Percentiles rank a stretch among this genome's conserved stretches.
phyloP scores from a whole-genome alignment of 345 rosid genomes.

The Lepidium africanum region DNA sequence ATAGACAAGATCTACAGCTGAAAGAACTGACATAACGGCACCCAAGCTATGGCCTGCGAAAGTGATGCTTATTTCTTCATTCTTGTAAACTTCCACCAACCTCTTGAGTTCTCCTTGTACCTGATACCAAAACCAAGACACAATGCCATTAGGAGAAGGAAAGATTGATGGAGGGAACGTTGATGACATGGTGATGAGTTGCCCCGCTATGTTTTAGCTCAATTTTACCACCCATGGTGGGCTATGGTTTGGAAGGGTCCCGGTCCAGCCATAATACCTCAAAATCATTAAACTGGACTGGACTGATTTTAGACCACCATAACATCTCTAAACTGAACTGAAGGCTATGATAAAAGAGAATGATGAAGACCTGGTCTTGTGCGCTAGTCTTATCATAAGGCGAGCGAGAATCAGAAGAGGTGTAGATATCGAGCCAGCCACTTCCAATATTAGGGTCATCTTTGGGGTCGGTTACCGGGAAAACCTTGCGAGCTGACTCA shows the following conservation, averaged over 20 bases:
- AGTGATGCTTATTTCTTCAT: conserved; percentile 59
- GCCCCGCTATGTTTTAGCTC: not conserved
- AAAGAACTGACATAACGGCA: conserved; percentile 43
- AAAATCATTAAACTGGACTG: not conserved
- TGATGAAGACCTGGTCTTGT: conserved; percentile 45
- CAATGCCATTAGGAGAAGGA: not conserved
- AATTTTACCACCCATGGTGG: not conserved
- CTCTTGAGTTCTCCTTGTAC: conserved; percentile 41
- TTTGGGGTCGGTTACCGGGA: conserved; percentile 4
- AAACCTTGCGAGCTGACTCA: conserved; percentile 22
- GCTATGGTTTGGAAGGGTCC: not conserved
- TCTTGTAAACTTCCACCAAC: conserved; percentile 38
- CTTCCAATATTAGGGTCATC: conserved; percentile 27
- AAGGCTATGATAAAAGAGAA: not conserved
- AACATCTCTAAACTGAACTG: not conserved
- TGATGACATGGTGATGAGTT: not conserved
- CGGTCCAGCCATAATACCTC: not conserved
- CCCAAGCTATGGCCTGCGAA: conserved; percentile 59
- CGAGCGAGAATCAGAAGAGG: conserved; percentile 38
- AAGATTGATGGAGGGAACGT: not conserved
- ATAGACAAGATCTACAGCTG: conserved; percentile 44
- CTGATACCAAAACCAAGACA: conserved; percentile 25
- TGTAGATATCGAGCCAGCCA: conserved; percentile 47
- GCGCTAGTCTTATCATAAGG: conserved; percentile 39
- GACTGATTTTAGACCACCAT: not conserved